A percentile compares a stretch with the other conserved stretches of the same genome.
Conservation (phyloP, 2,329 filamentous ascomycete genomes). For the Colletotrichum sansevieriae region DNA sequence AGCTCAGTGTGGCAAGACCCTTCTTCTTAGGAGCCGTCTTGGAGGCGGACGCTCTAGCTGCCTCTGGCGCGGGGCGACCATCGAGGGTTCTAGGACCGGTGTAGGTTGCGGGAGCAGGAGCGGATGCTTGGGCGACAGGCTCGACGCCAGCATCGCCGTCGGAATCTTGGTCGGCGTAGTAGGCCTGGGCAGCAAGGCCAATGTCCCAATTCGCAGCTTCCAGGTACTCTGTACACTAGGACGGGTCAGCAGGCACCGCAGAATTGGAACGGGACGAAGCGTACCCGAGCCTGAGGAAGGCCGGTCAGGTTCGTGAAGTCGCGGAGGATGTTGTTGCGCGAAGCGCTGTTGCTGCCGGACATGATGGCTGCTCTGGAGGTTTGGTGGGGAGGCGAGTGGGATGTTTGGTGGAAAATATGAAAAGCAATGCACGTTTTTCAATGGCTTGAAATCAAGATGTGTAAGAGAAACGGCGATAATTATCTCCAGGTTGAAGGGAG, state of each 20-base stretch:
- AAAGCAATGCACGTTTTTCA: background rate
- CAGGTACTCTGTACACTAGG: conserved; percentile 77
- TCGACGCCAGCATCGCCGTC: conserved; percentile 52
- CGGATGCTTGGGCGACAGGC: conserved; percentile 51
- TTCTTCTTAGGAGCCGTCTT: conserved; percentile 66
- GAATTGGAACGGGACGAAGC: background rate
- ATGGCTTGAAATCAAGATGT: background rate
- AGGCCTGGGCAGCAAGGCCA: conserved; percentile 71
- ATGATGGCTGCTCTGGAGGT: conserved; percentile 21
- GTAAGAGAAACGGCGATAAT: background rate
- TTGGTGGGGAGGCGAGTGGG: conserved; percentile 13
- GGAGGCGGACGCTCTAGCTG: conserved; percentile 44
- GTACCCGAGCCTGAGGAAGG: conserved; percentile 37
- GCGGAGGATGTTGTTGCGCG: conserved; percentile 39
- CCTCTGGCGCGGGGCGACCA: conserved; percentile 68
- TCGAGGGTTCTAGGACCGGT: conserved; percentile 74
- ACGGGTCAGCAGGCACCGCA: conserved; percentile 10
- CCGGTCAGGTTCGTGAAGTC: conserved; percentile 40
- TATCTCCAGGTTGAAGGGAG: background rate
- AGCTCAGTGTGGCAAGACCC: conserved; percentile 72
- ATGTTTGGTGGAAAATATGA: too few species aligned
- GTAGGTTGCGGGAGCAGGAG: conserved; percentile 57
- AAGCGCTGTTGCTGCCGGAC: conserved; percentile 39
- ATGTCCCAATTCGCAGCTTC: conserved; percentile 76
- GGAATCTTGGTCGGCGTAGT: conserved; percentile 70